phyloP scores from a whole-genome alignment of 2,329 filamentous ascomycete genomes.

The Akanthomyces uredinophilus region DNA sequence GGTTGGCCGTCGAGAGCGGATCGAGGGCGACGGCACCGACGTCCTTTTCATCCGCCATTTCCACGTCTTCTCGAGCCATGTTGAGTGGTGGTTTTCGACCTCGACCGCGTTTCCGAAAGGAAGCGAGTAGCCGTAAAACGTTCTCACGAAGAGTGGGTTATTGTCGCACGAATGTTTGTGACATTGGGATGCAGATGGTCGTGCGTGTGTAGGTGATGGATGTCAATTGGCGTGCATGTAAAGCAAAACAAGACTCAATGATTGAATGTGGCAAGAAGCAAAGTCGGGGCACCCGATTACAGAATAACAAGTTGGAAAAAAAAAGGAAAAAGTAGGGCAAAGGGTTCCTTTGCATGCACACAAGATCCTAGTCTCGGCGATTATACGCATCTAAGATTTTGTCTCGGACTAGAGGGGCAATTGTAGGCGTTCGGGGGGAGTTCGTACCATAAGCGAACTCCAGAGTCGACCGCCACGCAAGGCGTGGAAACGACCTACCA shows the following conservation, averaged over 20 bases:
- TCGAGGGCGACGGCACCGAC: neutral
- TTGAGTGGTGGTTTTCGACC: neutral
- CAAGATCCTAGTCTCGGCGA: neutral
- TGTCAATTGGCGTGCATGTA: neutral
- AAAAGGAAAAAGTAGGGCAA: neutral
- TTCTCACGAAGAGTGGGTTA: neutral
- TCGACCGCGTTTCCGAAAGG: neutral
- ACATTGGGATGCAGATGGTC: neutral
- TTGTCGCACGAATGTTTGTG: neutral
- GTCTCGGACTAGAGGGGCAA: neutral
- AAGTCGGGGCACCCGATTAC: neutral
- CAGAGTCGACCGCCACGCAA: neutral
- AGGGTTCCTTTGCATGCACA: neutral
- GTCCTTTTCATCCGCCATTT: neutral
- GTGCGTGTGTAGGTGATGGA: neutral
- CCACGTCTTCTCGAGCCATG: neutral
- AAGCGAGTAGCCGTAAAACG: neutral
- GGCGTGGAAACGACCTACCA: too few relatives aligned
- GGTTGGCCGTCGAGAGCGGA: neutral
- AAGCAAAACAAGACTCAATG: neutral
- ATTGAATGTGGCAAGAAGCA: neutral
- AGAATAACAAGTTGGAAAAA: neutral
- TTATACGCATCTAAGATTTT: neutral
- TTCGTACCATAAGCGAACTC: neutral
- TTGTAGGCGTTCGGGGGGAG: neutral